Conservation (phyloP, 306 rosid genomes). For the Begonia masoniana region DNA sequence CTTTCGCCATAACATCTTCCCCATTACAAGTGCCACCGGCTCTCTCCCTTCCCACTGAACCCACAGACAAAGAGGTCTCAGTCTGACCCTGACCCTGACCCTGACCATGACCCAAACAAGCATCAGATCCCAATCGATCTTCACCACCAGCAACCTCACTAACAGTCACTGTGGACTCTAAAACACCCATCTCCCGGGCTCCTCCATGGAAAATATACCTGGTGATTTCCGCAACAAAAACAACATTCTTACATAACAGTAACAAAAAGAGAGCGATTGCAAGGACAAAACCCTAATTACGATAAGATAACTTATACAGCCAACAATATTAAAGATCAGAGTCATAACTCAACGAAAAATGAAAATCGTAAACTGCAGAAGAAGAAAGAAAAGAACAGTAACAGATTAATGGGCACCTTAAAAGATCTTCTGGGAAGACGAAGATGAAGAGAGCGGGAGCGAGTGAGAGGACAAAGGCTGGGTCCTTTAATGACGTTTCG, state of each 20-base stretch:
- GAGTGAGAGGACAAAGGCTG: too few relatives aligned
- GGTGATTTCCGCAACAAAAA: slow-evolving; percentile 20
- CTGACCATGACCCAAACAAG: slow-evolving; percentile 5
- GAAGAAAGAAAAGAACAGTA: neutral
- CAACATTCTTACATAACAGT: neutral
- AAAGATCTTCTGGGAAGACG: slow-evolving; percentile 35
- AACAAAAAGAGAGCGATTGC: slow-evolving; percentile 6
- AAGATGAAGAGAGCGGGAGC: slow-evolving; percentile 7
- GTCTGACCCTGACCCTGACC: slow-evolving; percentile 6
- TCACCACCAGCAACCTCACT: slow-evolving; percentile 27
- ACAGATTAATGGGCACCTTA: slow-evolving; percentile 31
- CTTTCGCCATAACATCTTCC: slow-evolving; percentile 68
- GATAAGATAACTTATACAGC: slow-evolving; percentile 6
- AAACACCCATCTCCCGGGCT: slow-evolving; percentile 28
- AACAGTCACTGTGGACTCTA: slow-evolving; percentile 27
- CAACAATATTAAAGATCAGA: neutral
- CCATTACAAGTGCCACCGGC: slow-evolving; percentile 41
- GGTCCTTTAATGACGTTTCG: too few relatives aligned
- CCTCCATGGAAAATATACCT: slow-evolving; percentile 57
- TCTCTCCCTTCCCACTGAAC: slow-evolving; percentile 20
- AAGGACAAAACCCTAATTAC: slow-evolving; percentile 23
- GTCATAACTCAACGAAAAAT: slow-evolving; percentile 6
- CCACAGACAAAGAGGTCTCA: slow-evolving; percentile 26
- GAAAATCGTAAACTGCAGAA: slow-evolving; percentile 6
- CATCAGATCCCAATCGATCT: slow-evolving; percentile 17